phyloP scores from a whole-genome alignment of 2,329 filamentous ascomycete species.

The Leptosphaerulina australis region DNA sequence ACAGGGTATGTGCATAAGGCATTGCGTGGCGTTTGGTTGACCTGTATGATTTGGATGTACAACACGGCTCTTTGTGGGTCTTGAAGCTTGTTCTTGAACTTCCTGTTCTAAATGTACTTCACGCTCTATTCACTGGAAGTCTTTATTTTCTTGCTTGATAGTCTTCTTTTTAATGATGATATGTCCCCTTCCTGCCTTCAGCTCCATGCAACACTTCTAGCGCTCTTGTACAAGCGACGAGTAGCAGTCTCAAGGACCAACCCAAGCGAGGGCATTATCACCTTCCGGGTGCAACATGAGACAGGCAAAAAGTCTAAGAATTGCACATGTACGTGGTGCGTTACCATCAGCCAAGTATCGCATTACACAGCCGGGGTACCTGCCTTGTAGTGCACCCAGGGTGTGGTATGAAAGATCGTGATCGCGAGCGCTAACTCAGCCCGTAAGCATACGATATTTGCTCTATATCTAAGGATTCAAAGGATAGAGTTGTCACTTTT shows the following conservation, averaged over 20 bases:
- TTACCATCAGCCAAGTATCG: not conserved
- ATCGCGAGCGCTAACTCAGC: not conserved
- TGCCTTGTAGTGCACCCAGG: not conserved
- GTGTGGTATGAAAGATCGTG: not conserved
- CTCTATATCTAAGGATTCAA: too few relatives aligned
- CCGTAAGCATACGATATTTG: not conserved
- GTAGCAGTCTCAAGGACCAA: not conserved
- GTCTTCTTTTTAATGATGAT: constrained; percentile 4
- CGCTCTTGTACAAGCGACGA: not conserved
- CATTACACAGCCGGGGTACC: not conserved
- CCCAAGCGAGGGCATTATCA: not conserved
- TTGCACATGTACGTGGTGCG: not conserved
- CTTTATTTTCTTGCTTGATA: not conserved
- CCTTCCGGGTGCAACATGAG: not conserved
- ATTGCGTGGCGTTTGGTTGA: constrained; percentile 18
- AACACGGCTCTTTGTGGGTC: not conserved
- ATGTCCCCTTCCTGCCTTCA: not conserved
- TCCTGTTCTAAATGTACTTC: not conserved
- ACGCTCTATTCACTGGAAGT: not conserved
- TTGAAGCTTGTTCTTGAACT: not conserved
- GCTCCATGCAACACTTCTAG: too few relatives aligned
- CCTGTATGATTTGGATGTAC: constrained; percentile 10
- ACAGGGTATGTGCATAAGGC: constrained; percentile 9
- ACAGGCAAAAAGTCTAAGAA: not conserved
- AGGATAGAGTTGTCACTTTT: too few relatives aligned